Evolutionary conservation across 1,284 basidiomycete species (phyloP).

Genomic region (Sporisorium iseilematis-ciliati): DNA sequence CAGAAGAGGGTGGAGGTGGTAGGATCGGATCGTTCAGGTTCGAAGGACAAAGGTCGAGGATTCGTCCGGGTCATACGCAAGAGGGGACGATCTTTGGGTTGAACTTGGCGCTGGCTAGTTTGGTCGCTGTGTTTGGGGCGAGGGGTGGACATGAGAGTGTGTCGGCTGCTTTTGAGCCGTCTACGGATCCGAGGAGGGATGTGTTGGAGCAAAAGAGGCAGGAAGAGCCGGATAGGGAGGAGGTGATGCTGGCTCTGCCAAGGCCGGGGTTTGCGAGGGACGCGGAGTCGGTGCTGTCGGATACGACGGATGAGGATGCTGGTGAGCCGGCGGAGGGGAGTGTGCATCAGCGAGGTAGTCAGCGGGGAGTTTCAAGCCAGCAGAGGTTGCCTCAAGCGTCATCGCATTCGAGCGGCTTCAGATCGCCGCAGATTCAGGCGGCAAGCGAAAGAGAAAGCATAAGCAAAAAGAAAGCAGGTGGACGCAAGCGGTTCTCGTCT

Average conservation of each 20-base stretch:
- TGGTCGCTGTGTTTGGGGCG: constrained; percentile 37
- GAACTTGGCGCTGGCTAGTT: constrained; percentile 27
- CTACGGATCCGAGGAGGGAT: constrained; percentile 25
- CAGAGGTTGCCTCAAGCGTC: background rate
- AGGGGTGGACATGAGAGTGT: constrained; percentile 25
- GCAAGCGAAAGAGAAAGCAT: background rate
- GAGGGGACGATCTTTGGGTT: constrained; percentile 19
- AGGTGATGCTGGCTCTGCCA: constrained; percentile 41
- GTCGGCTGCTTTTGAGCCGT: constrained; percentile 36
- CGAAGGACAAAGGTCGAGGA: background rate
- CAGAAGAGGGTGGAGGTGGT: background rate
- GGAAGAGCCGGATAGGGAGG: constrained; percentile 27
- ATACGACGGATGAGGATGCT: constrained; percentile 49
- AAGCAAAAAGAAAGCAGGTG: background rate
- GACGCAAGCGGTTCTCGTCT: constrained; percentile 25
- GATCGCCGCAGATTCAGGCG: background rate
- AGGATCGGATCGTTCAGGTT: constrained; percentile 33
- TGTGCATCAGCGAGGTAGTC: background rate
- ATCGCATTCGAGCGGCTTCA: background rate
- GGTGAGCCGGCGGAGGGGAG: background rate
- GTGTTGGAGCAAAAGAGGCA: constrained; percentile 24
- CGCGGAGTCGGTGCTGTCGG: constrained; percentile 40
- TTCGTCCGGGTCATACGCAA: background rate
- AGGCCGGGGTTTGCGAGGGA: constrained; percentile 42
- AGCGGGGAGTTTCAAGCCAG: background rate